Evolutionary conservation across 2,329 filamentous ascomycete species (phyloP).

Genomic region (Onygenales sp.): DNA sequence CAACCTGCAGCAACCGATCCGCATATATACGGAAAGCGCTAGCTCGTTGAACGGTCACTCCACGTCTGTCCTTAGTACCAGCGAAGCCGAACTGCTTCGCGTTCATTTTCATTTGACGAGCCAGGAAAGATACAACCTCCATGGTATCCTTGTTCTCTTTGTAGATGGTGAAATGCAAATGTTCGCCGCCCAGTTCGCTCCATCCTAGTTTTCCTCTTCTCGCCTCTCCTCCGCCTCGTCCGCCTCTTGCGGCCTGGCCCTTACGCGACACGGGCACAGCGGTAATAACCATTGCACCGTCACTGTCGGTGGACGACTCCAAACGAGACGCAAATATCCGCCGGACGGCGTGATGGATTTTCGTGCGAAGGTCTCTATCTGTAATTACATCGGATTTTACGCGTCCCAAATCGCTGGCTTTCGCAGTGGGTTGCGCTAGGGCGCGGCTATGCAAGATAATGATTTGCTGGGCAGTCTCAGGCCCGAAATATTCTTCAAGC

Average conservation of each 20-base stretch:
- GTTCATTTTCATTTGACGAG: conserved; percentile 60
- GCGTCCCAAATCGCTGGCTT: conserved; percentile 45
- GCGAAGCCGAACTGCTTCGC: conserved; percentile 68
- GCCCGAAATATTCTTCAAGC: conserved; percentile 42
- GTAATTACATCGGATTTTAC: conserved; percentile 46
- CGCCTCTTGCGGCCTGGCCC: background rate
- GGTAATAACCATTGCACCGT: conserved; percentile 53
- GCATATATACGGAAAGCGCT: conserved; percentile 54
- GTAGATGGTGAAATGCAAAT: conserved; percentile 83
- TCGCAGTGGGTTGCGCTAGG: conserved; percentile 43
- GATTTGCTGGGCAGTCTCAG: conserved; percentile 40
- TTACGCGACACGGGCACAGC: conserved; percentile 20
- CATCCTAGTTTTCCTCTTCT: conserved; percentile 44
- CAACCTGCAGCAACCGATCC: conserved; percentile 56
- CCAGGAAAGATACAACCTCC: conserved; percentile 72
- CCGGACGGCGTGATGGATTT: conserved; percentile 59
- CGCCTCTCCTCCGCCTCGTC: conserved; percentile 21
- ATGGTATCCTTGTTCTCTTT: conserved; percentile 97
- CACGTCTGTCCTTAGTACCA: conserved; percentile 83
- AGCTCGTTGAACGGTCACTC: conserved; percentile 74
- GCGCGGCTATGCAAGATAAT: conserved; percentile 47
- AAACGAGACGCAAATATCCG: conserved; percentile 70
- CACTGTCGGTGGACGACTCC: conserved; percentile 65
- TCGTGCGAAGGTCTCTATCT: conserved; percentile 53
- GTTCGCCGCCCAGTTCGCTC: conserved; percentile 64